Evolutionary conservation across 352 stramenopile genomes (phyloP), one percentile per base, ranked within the genome.

Genomic region (Phytophthora quininea): DNA sequence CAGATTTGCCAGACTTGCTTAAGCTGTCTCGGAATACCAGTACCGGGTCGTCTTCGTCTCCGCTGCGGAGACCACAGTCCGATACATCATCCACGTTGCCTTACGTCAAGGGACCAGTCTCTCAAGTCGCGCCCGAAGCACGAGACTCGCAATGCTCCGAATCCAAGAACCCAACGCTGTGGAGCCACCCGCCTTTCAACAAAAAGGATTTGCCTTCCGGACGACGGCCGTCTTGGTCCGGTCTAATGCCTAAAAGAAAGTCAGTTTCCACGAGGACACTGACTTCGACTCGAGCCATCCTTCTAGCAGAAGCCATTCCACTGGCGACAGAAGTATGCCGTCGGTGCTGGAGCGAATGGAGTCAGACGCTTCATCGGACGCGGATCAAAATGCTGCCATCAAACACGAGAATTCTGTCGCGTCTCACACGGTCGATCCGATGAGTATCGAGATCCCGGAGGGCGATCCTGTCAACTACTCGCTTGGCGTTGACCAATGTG

Each of bases 391-490:
- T 32, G 0, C 27, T 35, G 53, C 27, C 33, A 24, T 24, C 19
- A 31, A 32, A 8, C 33, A 53, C 5, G 46, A 33, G 12, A 53
- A 54, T 33, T 30, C 42, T 24, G 32, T 29, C 1, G 38, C 62
- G 6, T 57, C 57, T 15, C 62, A 67, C 27, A 71, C 67, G 1
- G 67, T 64, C 3, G 50, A 71, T 47, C 67, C 56, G n/a, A 67
- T 61, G 67, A 81, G 67, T 19, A 81, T 90, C 53, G 64, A 69
- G 27, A 94, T 94, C 46, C 86, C 86, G 0, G 82, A 89, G 37
- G 86, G 86, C 32, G 86, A 94, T 45, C 86, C 86, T 2, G 79
- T 94, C 4, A 84, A 94, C 59, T 92, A 87, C 45, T 78, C 82
- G 2, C 62, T 89, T 19, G 86, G 86, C 12, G 86, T 94, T 1